These are phyloP conservation scores for Leucocoprinus leucothites DNA, from an alignment of 768 basidiomycete genomes.

Conservation along the genomic window DNA sequence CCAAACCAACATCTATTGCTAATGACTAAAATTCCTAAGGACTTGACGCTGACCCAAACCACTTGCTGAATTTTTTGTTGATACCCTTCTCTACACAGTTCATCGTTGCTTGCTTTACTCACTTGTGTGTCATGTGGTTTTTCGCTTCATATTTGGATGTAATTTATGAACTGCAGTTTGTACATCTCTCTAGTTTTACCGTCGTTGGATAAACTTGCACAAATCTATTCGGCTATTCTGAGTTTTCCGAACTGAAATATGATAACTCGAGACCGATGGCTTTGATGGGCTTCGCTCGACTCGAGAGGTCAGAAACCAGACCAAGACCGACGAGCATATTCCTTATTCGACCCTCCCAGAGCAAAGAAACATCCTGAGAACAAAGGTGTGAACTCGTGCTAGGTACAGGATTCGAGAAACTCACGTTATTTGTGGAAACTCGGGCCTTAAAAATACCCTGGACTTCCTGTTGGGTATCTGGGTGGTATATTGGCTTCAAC, in stretches of 20 bases:
- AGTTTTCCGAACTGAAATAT: slow-evolving; percentile 76
- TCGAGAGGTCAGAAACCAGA: slow-evolving; percentile 86
- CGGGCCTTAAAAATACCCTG: slow-evolving; percentile 87
- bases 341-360: slow-evolving; percentile 92
- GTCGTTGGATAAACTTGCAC: not conserved
- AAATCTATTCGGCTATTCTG: slow-evolving; percentile 29
- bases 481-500: slow-evolving; percentile 5
- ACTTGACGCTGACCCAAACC: not conserved
- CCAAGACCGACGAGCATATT: slow-evolving; percentile 90
- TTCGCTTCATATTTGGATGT: slow-evolving; percentile 9
- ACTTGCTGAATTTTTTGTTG: not conserved
- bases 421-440: slow-evolving; percentile 84
- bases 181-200: not conserved
- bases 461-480: slow-evolving; percentile 33
- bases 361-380: slow-evolving; percentile 75
- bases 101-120: not conserved
- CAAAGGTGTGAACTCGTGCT: not conserved
- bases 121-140: not conserved
- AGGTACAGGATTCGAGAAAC: slow-evolving; percentile 22
- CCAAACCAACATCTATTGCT: slow-evolving; percentile 19
- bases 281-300: slow-evolving; percentile 81
- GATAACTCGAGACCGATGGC: slow-evolving; percentile 91
- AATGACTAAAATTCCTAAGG: not conserved
- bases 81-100: slow-evolving; percentile 5
- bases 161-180: slow-evolving; percentile 8